Evolutionary conservation across 371 early-diverging fungal genomes (phyloP).

Genomic region (Mortierella sp.): DNA sequence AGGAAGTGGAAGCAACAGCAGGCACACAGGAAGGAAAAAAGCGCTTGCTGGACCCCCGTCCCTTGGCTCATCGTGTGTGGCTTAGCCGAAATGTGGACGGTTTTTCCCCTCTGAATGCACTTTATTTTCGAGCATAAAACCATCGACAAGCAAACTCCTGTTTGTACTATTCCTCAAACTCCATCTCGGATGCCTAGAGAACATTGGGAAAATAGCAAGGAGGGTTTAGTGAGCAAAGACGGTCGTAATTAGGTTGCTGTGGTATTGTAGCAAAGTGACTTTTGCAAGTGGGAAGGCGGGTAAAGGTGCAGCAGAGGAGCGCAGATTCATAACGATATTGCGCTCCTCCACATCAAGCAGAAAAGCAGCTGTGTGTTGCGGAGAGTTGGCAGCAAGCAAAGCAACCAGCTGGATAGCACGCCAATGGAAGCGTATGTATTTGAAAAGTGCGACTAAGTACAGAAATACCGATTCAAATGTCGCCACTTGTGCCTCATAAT

Average conservation of each 20-base stretch:
- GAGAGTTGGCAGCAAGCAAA: background rate
- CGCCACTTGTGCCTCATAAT: background rate
- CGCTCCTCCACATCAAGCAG: background rate
- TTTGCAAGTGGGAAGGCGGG: no score
- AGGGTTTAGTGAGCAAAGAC: background rate
- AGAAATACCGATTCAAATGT: background rate
- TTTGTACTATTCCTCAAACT: slow-evolving; percentile 6
- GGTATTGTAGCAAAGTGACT: background rate
- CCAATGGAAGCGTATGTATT: background rate
- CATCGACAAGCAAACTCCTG: background rate
- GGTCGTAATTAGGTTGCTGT: background rate
- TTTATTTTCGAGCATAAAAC: no score
- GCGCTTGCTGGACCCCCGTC: background rate
- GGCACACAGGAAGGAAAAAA: background rate
- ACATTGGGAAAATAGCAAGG: background rate
- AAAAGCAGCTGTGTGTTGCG: background rate
- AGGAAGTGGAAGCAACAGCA: background rate
- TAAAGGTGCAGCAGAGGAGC: background rate
- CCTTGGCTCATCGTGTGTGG: background rate
- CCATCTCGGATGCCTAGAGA: slow-evolving; percentile 37
- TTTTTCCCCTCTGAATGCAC: background rate
- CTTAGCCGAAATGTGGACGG: background rate
- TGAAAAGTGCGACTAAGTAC: background rate
- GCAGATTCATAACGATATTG: background rate
- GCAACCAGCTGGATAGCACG: background rate